phyloP scores from a whole-genome alignment of 495 filamentous ascomycete species.

The Hypoxylon lenormandii region DNA sequence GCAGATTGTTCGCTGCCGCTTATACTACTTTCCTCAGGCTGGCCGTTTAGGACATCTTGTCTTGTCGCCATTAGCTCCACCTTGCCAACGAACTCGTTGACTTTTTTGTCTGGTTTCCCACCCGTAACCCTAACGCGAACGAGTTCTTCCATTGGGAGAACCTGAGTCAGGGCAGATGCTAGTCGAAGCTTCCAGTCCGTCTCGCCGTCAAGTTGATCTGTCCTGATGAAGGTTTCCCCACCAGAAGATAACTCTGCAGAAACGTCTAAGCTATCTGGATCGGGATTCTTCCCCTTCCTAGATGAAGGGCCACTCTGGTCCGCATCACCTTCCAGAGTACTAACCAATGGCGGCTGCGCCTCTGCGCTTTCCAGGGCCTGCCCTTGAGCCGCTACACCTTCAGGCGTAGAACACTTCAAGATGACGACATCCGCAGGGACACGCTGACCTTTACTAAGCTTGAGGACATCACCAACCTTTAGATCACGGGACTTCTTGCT shows the following conservation, averaged over 20 bases:
- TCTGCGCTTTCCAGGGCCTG: slow-evolving; percentile 49
- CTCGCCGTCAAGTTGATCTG: slow-evolving; percentile 97
- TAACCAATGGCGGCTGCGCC: slow-evolving; percentile 57
- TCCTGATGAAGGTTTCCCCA: slow-evolving; percentile 95
- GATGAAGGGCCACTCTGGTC: slow-evolving; percentile 22
- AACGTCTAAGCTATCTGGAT: slow-evolving; percentile 23
- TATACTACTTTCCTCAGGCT: slow-evolving; percentile 45
- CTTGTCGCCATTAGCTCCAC: slow-evolving; percentile 70
- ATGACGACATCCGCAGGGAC: slow-evolving; percentile 96
- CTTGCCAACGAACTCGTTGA: slow-evolving; percentile 93
- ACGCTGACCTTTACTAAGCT: slow-evolving; percentile 88
- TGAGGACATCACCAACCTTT: slow-evolving; percentile 93
- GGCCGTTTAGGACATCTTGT: slow-evolving; percentile 51
- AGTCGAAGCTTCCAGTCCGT: slow-evolving; percentile 98
- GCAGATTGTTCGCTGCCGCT: slow-evolving; percentile 63
- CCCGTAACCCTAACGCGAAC: slow-evolving; percentile 80
- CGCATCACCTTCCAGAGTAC: slow-evolving; percentile 47
- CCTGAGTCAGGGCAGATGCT: slow-evolving; percentile 84
- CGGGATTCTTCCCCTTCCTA: slow-evolving; percentile 10
- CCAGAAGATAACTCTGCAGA: slow-evolving; percentile 64
- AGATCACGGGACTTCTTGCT: slow-evolving; percentile 86
- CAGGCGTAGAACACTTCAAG: slow-evolving; percentile 81
- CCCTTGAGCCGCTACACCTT: slow-evolving; percentile 58
- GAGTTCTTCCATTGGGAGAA: slow-evolving; percentile 73
- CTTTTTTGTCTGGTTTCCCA: slow-evolving; percentile 87